Percentiles rank a stretch among this genome's conserved stretches.
phyloP scores from a whole-genome alignment of 768 basidiomycete species.

The Naganishia friedmannii region DNA sequence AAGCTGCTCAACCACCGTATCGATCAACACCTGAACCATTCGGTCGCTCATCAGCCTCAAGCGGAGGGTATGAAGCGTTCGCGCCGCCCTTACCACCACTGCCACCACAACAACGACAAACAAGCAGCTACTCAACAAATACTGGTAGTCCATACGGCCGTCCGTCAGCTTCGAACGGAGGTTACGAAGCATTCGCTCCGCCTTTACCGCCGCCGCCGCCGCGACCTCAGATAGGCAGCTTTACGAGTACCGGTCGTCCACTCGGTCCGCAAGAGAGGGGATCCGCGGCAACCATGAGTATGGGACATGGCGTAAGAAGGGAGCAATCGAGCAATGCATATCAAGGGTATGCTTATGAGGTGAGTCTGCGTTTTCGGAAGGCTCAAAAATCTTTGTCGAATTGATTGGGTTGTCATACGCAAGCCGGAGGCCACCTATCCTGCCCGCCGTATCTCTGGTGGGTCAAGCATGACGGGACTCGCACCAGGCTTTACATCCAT shows the following conservation, averaged over 20 bases:
- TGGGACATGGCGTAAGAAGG: not conserved
- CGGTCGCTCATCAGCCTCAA: constrained; percentile 27
- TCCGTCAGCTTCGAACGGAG: constrained; percentile 36
- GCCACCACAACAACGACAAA: not conserved
- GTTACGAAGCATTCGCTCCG: constrained; percentile 45
- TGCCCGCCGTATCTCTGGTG: constrained; percentile 3
- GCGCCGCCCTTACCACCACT: constrained; percentile 40
- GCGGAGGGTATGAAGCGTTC: constrained; percentile 44
- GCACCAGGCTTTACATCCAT: not conserved
- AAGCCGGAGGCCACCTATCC: not conserved
- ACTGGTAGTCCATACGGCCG: not conserved
- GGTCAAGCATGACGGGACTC: not conserved
- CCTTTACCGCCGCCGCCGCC: constrained; percentile 33
- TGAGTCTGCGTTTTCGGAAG: not conserved
- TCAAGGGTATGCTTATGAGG: constrained; percentile 7
- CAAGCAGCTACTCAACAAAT: not conserved
- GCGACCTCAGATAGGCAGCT: not conserved
- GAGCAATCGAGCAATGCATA: constrained; percentile 1
- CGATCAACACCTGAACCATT: constrained; percentile 22
- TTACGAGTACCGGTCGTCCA: too few species aligned
- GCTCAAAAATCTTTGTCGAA: not conserved
- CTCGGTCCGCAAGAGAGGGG: not conserved
- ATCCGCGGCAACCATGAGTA: not conserved
- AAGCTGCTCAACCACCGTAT: not conserved
- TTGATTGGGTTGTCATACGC: not conserved